phyloP scores from a whole-genome alignment of 768 basidiomycete species.

The Chalciporus pseudorubinellus region DNA sequence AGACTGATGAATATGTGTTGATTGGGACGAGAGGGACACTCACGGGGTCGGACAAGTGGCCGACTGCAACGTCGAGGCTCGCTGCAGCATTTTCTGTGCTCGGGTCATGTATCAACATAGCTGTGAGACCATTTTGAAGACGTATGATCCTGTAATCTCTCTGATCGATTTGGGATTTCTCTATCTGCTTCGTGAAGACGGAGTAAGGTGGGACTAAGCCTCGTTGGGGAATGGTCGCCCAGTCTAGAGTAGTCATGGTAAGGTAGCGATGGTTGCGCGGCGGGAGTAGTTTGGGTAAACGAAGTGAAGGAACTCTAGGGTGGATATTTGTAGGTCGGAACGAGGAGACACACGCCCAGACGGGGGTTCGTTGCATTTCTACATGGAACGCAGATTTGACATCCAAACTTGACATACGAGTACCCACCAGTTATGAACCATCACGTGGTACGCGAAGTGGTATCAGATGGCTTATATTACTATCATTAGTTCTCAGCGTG shows the following conservation, averaged over 20 bases:
- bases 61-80: slow-evolving; percentile 90
- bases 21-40: slow-evolving; percentile 28
- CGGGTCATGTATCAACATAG: slow-evolving; percentile 76
- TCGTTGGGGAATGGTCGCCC: slow-evolving; percentile 15
- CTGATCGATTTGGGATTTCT: slow-evolving; percentile 75
- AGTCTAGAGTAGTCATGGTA: slow-evolving; percentile 24
- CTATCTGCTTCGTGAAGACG: slow-evolving; percentile 57
- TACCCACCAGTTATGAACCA: no score
- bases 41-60: slow-evolving; percentile 91
- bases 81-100: slow-evolving; percentile 94
- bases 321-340: slow-evolving; percentile 13
- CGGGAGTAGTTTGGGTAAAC: background rate
- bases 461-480: no score
- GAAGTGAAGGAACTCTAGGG: background rate
- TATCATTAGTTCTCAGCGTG: no score
- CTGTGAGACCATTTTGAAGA: slow-evolving; percentile 89
- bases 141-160: slow-evolving; percentile 77
- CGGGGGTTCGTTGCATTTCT: background rate
- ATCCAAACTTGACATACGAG: no score
- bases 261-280: slow-evolving; percentile 12
- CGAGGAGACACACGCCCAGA: background rate
- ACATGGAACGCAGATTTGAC: background rate
- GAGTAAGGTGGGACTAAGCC: slow-evolving; percentile 43
- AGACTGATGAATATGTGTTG: background rate
- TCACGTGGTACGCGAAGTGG: background rate